These are phyloP conservation scores for Coelastrella sp. DNA, from an alignment of 139 green algal genomes.

Conservation along the genomic window DNA sequence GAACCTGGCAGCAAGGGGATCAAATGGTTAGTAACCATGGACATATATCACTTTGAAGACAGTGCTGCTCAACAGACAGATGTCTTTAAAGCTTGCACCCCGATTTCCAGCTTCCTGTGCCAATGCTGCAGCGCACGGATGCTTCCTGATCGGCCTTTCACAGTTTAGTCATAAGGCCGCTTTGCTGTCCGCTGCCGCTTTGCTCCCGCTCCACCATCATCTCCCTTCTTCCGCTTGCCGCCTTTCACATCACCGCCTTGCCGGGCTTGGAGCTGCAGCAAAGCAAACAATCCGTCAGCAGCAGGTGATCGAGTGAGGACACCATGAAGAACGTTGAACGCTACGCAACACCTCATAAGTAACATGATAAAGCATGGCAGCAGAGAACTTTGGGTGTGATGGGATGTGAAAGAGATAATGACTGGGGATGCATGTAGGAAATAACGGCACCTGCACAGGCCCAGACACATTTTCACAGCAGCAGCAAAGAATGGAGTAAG, in stretches of 20 bases:
- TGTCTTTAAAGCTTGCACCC: too few relatives aligned
- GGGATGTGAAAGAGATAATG: not conserved
- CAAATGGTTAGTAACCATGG: too few relatives aligned
- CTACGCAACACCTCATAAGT: not conserved
- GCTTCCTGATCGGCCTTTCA: not conserved
- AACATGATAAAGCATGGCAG: not conserved
- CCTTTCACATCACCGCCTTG: not conserved
- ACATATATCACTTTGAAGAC: too few relatives aligned
- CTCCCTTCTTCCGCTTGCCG: conserved; percentile 39
- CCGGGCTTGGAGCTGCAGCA: conserved; percentile 6
- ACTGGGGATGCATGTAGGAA: not conserved
- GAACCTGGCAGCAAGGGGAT: too few relatives aligned
- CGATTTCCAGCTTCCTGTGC: too few relatives aligned
- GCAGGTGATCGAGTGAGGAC: not conserved
- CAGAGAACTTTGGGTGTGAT: not conserved
- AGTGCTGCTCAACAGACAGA: too few relatives aligned
- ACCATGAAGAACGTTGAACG: not conserved
- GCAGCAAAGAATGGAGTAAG: not conserved
- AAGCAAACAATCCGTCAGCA: not conserved
- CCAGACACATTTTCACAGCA: not conserved
- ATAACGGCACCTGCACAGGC: not conserved
- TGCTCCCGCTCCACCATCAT: conserved; percentile 4
- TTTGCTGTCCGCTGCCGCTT: conserved; percentile 39
- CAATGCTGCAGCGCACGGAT: not conserved
- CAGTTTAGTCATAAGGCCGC: conserved; percentile 26